Evolutionary conservation across 371 early-diverging fungal genomes (phyloP).

Genomic region (Actinomortierella wolfii): DNA sequence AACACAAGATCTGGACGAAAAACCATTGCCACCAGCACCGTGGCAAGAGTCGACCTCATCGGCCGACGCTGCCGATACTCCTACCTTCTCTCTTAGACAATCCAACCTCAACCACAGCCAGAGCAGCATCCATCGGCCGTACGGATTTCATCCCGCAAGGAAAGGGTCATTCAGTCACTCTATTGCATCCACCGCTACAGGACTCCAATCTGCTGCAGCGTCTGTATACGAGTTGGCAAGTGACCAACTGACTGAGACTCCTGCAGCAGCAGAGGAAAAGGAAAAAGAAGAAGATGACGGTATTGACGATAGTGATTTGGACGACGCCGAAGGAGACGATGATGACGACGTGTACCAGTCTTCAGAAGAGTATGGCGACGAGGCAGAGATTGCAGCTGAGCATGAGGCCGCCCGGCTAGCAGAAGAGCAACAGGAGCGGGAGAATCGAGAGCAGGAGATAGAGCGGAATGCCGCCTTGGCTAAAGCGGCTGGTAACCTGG

Average conservation of each 20-base stretch:
- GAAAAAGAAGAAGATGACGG: not conserved
- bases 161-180: slow-evolving; percentile 24
- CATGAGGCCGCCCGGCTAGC: too few relatives aligned
- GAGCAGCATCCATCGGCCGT: too few relatives aligned
- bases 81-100: too few relatives aligned
- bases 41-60: too few relatives aligned
- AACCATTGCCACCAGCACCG: too few relatives aligned
- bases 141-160: not conserved
- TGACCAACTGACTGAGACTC: slow-evolving; percentile 16
- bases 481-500: too few relatives aligned
- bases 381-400: too few relatives aligned
- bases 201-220: slow-evolving; percentile 22
- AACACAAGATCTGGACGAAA: too few relatives aligned
- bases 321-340: slow-evolving; percentile 17
- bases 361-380: slow-evolving; percentile 33
- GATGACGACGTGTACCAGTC: slow-evolving; percentile 42
- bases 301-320: not conserved
- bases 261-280: not conserved
- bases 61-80: too few relatives aligned
- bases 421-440: slow-evolving; percentile 5
- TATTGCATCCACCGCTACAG: slow-evolving; percentile 17
- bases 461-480: not conserved
- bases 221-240: slow-evolving; percentile 42
- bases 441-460: slow-evolving; percentile 4
- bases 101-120: too few relatives aligned